Evolutionary conservation across 2,329 filamentous ascomycete genomes (phyloP).

Genomic region (Neofusicoccum parvum): DNA sequence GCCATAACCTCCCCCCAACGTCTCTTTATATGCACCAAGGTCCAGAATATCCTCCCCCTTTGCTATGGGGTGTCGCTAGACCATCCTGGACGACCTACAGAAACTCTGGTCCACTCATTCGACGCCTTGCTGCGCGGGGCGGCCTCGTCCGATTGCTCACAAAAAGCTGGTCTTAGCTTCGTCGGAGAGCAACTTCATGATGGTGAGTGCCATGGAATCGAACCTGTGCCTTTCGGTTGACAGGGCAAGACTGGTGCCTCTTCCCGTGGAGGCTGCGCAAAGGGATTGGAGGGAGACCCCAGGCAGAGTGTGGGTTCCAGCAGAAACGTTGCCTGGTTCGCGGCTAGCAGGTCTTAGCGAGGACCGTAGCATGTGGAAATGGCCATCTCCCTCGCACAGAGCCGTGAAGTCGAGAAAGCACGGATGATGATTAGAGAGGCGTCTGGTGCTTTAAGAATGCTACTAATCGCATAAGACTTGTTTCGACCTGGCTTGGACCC

Average conservation of each 20-base stretch:
- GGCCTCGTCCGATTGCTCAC: constrained; percentile 8
- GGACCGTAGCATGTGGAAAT: neutral
- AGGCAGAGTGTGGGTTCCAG: neutral
- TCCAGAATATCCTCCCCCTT: neutral
- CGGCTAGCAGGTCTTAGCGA: neutral
- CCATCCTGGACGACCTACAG: neutral
- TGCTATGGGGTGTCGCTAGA: neutral
- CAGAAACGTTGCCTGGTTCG: neutral
- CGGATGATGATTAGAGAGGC: neutral
- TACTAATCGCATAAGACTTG: neutral
- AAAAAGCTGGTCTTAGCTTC: neutral
- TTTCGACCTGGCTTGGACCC: neutral
- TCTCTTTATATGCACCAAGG: constrained; percentile 3
- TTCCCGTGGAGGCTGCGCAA: neutral
- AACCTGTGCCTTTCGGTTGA: neutral
- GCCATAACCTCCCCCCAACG: neutral
- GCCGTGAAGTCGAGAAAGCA: neutral
- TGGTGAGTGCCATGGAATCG: neutral
- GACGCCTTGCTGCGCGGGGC: neutral
- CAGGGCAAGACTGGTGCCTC: neutral
- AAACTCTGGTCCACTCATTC: neutral
- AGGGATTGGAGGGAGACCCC: neutral
- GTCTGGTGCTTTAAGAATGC: neutral
- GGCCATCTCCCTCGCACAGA: neutral
- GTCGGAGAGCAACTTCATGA: neutral